A percentile compares a stretch with the other conserved stretches of the same genome.
Evolutionary conservation across 108 stramenopile species (phyloP).

Genomic region (Pseudonitzschia multiseries): DNA sequence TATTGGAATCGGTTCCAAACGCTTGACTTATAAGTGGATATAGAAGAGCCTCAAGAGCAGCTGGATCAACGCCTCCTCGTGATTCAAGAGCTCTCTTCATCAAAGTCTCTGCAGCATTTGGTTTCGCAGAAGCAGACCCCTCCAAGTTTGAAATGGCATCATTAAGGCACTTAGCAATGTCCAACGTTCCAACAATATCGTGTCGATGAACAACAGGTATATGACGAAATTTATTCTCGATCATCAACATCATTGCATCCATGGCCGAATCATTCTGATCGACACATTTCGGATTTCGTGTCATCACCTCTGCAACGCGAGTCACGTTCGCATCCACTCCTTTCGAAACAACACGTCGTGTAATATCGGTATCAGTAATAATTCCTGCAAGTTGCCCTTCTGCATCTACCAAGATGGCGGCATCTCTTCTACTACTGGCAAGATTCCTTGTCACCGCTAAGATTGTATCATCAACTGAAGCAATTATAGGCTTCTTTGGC

Average conservation of each 20-base stretch:
- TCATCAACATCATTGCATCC: slow-evolving; percentile 92
- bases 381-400: slow-evolving; percentile 71
- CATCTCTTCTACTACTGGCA: slow-evolving; percentile 65
- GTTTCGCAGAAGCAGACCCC: slow-evolving; percentile 46
- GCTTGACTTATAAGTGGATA: slow-evolving; percentile 57
- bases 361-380: slow-evolving; percentile 84
- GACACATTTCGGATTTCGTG: slow-evolving; percentile 85
- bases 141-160: slow-evolving; percentile 91
- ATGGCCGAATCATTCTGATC: slow-evolving; percentile 74
- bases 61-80: slow-evolving; percentile 52
- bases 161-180: slow-evolving; percentile 93
- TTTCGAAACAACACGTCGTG: slow-evolving; percentile 82
- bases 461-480: slow-evolving; percentile 38
- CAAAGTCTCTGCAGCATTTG: slow-evolving; percentile 44
- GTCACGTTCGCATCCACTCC: slow-evolving; percentile 55
- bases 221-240: slow-evolving; percentile 94
- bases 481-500: slow-evolving; percentile 64
- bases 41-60: slow-evolving; percentile 51
- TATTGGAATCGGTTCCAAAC: slow-evolving; percentile 48
- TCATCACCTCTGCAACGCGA: slow-evolving; percentile 79
- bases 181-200: slow-evolving; percentile 83
- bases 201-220: slow-evolving; percentile 86
- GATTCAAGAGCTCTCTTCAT: slow-evolving; percentile 55
- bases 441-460: slow-evolving; percentile 61
- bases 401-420: slow-evolving; percentile 59